Evolutionary conservation across 208 protist genomes (phyloP).

Genomic region (Trypanosoma conorhini): DNA sequence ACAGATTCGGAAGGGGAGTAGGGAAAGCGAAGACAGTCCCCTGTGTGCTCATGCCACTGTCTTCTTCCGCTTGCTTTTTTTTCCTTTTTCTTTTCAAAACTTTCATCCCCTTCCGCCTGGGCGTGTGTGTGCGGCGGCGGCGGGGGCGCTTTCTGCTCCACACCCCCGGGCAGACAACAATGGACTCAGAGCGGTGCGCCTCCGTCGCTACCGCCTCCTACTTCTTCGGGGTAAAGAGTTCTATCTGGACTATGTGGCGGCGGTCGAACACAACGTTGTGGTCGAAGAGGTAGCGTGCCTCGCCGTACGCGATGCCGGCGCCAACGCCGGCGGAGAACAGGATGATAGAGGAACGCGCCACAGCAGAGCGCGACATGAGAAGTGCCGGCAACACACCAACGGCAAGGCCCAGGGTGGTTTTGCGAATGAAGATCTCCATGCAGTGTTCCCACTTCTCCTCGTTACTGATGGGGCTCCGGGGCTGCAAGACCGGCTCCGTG

Average conservation of each 20-base stretch:
- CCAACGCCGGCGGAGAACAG: conserved; percentile 76
- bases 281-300: conserved; percentile 90
- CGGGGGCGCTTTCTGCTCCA: neutral
- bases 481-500: conserved; percentile 2
- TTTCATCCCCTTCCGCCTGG: neutral
- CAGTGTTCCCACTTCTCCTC: conserved; percentile 93
- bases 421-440: conserved; percentile 85
- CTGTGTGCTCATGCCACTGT: neutral
- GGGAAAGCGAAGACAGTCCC: neutral
- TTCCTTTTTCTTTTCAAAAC: conserved; percentile 4
- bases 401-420: conserved; percentile 76
- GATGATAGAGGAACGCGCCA: conserved; percentile 56
- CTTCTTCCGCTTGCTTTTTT: neutral
- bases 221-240: conserved; percentile 33
- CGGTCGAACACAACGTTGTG: conserved; percentile 89
- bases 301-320: conserved; percentile 81
- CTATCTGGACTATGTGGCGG: conserved; percentile 61
- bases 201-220: conserved; percentile 1
- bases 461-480: conserved; percentile 31
- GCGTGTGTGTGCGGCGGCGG: neutral
- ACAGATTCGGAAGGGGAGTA: neutral
- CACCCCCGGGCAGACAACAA: neutral
- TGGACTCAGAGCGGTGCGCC: too few species aligned
- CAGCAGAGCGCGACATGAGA: conserved; percentile 68
- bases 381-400: conserved; percentile 70